Evolutionary conservation across 208 protist species (phyloP).

Genomic region (Willaertia magna): DNA sequence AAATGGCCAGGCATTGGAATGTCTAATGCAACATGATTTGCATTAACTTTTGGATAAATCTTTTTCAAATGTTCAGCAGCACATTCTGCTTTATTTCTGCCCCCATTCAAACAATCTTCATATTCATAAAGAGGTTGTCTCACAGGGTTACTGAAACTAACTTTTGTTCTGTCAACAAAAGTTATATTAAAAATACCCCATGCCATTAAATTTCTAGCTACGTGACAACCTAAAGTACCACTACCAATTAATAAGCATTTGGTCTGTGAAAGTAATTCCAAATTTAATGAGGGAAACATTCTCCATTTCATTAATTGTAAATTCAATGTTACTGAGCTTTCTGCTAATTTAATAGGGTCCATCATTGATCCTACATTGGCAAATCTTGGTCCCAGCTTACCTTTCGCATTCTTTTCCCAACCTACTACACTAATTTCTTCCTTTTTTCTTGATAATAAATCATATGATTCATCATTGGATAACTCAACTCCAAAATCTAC

Average conservation of each 20-base stretch:
- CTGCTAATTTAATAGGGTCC: constrained; percentile 56
- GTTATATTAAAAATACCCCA: constrained; percentile 90
- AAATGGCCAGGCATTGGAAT: constrained; percentile 12
- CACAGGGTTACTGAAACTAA: constrained; percentile 91
- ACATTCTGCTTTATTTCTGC: constrained; percentile 17
- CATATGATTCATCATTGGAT: no score
- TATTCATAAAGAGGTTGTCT: constrained; percentile 54
- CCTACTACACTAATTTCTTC: constrained; percentile 30
- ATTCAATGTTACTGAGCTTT: constrained; percentile 61
- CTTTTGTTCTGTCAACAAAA: constrained; percentile 80
- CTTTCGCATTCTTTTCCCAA: constrained; percentile 55
- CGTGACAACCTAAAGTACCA: constrained; percentile 95
- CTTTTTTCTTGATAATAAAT: no score
- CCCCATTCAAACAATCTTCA: constrained; percentile 36
- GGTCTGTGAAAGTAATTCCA: constrained; percentile 60
- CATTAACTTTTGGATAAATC: constrained; percentile 2
- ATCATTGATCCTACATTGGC: constrained; percentile 62
- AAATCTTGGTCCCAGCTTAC: constrained; percentile 35
- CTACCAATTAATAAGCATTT: constrained; percentile 84
- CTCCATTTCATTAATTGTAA: constrained; percentile 94
- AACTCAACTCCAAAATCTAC: background rate
- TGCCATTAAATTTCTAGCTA: constrained; percentile 81
- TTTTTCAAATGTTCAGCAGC: constrained; percentile 12
- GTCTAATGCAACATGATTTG: background rate
- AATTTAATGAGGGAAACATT: constrained; percentile 72